phyloP scores from a whole-genome alignment of 2,329 filamentous ascomycete species.

The Ceratocystis ficicola region DNA sequence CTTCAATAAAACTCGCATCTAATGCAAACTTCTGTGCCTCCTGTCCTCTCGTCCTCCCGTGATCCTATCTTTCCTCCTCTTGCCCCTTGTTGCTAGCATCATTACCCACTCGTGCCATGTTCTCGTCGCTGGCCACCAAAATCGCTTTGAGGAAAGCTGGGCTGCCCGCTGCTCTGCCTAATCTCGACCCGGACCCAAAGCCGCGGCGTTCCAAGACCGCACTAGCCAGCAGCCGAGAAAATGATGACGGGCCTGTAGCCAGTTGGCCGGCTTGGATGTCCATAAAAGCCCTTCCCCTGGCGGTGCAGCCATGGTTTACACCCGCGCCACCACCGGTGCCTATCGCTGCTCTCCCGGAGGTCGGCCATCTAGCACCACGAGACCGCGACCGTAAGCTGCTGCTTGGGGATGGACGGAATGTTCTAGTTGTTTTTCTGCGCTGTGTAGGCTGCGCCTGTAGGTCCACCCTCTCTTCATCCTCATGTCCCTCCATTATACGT shows the following conservation, averaged over 20 bases:
- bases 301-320: conserved; percentile 42
- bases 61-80: background rate
- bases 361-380: conserved; percentile 38
- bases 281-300: conserved; percentile 39
- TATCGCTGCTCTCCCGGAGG: conserved; percentile 35
- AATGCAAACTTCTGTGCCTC: background rate
- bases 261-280: conserved; percentile 39
- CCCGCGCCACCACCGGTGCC: conserved; percentile 40
- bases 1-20: background rate
- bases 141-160: conserved; percentile 46
- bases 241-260: conserved; percentile 18
- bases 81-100: background rate
- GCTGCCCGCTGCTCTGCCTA: conserved; percentile 39
- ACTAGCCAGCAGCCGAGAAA: conserved; percentile 25
- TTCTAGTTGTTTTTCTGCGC: conserved; percentile 41
- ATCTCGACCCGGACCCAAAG: conserved; percentile 28
- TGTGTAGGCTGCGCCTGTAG: conserved; percentile 46
- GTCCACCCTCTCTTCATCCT: conserved; percentile 25
- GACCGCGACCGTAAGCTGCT: conserved; percentile 36
- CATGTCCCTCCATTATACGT: conserved; percentile 2
- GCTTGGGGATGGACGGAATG: conserved; percentile 35
- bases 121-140: conserved; percentile 45
- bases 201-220: conserved; percentile 22
- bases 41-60: background rate
- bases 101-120: conserved; percentile 32